These are phyloP conservation scores for Fusarium sp. DNA, from an alignment of 2,329 filamentous ascomycete genomes.

Conservation along the genomic window DNA sequence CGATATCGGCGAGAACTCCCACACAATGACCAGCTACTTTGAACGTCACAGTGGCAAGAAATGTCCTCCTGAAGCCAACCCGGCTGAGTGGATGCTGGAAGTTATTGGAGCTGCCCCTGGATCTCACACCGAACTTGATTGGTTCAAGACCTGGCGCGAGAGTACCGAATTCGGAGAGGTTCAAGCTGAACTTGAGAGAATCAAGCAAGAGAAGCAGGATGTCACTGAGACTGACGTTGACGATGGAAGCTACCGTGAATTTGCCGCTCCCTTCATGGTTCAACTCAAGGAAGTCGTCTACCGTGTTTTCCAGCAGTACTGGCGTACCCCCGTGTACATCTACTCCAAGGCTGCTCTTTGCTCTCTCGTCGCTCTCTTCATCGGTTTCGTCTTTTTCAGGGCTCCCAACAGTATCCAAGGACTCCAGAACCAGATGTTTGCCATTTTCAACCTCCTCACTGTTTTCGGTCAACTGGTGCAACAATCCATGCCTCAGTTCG, in stretches of 20 bases:
- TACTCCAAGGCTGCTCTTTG: slow-evolving; percentile 85
- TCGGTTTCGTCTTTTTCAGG: slow-evolving; percentile 85
- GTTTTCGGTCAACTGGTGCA: slow-evolving; percentile 86
- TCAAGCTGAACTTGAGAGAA: slow-evolving; percentile 69
- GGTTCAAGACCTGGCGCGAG: slow-evolving; percentile 74
- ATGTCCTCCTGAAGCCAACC: slow-evolving; percentile 80
- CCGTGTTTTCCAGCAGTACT: slow-evolving; percentile 92
- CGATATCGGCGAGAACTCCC: slow-evolving; percentile 80
- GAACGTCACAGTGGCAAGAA: slow-evolving; percentile 77
- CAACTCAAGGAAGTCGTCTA: slow-evolving; percentile 78
- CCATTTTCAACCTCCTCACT: slow-evolving; percentile 86
- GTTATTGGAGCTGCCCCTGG: slow-evolving; percentile 76
- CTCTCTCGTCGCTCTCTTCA: slow-evolving; percentile 77
- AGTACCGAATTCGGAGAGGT: slow-evolving; percentile 71
- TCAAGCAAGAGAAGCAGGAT: slow-evolving; percentile 66
- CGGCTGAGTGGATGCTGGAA: slow-evolving; percentile 85
- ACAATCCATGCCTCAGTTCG: slow-evolving; percentile 89
- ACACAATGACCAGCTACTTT: slow-evolving; percentile 80
- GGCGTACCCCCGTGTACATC: slow-evolving; percentile 91
- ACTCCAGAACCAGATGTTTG: slow-evolving; percentile 88
- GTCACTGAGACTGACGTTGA: slow-evolving; percentile 54
- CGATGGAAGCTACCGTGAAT: slow-evolving; percentile 75
- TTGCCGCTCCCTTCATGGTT: slow-evolving; percentile 79
- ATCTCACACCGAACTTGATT: slow-evolving; percentile 74
- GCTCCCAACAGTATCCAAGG: slow-evolving; percentile 81